Conservation (phyloP, 768 basidiomycete species). For the Amanita exitialis region DNA sequence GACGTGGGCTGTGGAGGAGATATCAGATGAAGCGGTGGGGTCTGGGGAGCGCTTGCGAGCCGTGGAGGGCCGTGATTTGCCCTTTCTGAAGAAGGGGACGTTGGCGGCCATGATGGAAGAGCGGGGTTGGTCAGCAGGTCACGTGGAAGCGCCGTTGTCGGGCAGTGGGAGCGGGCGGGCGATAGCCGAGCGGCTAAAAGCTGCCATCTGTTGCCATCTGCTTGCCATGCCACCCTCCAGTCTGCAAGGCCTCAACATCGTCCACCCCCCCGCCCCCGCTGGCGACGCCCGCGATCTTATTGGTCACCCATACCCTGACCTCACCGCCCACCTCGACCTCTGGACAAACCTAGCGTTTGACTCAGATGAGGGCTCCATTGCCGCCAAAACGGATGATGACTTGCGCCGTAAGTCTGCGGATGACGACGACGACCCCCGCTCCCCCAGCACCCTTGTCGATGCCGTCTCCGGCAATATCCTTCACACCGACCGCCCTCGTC, state of each 20-base stretch:
- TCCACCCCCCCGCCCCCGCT: constrained; percentile 40
- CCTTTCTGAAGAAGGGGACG: constrained; percentile 84
- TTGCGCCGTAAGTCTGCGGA: constrained; percentile 24
- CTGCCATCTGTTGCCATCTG: background rate
- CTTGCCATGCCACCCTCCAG: constrained; percentile 46
- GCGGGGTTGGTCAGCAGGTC: background rate
- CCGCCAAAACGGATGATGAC: constrained; percentile 20
- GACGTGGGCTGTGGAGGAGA: constrained; percentile 45
- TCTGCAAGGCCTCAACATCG: constrained; percentile 74
- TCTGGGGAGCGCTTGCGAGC: constrained; percentile 67
- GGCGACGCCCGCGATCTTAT: constrained; percentile 49
- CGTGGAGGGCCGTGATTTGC: constrained; percentile 68
- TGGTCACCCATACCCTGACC: constrained; percentile 59
- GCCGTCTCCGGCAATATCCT: constrained; percentile 37
- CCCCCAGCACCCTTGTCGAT: constrained; percentile 13
- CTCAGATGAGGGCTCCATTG: constrained; percentile 54
- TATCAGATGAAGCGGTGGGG: constrained; percentile 27
- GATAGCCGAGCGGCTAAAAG: background rate
- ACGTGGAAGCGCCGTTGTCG: background rate
- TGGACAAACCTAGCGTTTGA: constrained; percentile 82
- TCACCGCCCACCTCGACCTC: constrained; percentile 68
- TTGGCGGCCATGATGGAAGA: constrained; percentile 14
- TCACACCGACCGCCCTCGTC: constrained; percentile 47
- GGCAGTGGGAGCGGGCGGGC: background rate
- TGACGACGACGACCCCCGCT: constrained; percentile 34